Evolutionary conservation across 148 eudicot genomes (phyloP).

Genomic region (Rhododendron griersonianum): DNA sequence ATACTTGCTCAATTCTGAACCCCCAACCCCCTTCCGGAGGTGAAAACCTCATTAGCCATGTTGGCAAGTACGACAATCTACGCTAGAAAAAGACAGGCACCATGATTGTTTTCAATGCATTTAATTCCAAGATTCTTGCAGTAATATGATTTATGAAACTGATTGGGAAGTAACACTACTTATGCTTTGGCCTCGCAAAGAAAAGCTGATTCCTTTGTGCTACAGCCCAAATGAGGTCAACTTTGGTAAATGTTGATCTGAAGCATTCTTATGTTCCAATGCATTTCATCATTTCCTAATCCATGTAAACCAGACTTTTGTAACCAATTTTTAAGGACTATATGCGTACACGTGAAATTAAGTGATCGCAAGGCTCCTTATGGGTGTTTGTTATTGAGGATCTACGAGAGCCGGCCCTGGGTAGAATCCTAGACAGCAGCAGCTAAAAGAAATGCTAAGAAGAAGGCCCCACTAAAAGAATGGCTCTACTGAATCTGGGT

Average conservation of each 20-base stretch:
- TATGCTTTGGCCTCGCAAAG: background rate
- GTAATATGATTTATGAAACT: background rate
- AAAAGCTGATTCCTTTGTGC: background rate
- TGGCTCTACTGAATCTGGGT: background rate
- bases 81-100: background rate
- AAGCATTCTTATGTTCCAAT: background rate
- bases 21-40: background rate
- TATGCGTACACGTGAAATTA: background rate
- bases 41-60: background rate
- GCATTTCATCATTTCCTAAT: background rate
- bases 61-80: background rate
- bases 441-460: background rate
- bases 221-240: background rate
- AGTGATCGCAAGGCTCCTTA: background rate
- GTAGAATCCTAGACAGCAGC: background rate
- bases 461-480: background rate
- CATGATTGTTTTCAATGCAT: background rate
- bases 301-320: background rate
- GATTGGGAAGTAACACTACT: background rate
- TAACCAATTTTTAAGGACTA: background rate
- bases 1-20: background rate
- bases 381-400: background rate
- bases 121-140: background rate
- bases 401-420: background rate
- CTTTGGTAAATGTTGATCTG: background rate